Percentiles rank a stretch among this genome's conserved stretches.
Evolutionary conservation across 306 rosid genomes (phyloP).

Genomic region (Dryas alaskensis): DNA sequence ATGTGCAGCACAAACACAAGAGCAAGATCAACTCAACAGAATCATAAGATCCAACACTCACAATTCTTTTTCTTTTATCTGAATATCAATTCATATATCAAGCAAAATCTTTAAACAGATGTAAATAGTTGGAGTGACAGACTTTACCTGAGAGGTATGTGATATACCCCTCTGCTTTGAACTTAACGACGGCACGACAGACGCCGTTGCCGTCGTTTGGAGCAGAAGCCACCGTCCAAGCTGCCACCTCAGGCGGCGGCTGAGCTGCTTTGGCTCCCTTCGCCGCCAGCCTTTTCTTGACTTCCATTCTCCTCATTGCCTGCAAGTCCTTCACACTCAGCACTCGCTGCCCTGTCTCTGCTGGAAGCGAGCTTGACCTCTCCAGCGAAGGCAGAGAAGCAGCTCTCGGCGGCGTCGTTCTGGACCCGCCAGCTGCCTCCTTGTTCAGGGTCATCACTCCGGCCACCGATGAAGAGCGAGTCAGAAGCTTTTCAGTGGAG

Average conservation of each 20-base stretch:
- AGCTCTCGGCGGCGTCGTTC: neutral
- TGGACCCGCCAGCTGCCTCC: neutral
- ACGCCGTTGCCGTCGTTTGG: slow-evolving; percentile 19
- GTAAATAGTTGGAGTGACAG: too few relatives aligned
- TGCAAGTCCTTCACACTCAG: slow-evolving; percentile 26
- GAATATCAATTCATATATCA: neutral
- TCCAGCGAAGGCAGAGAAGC: slow-evolving; percentile 25
- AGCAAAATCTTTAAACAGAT: neutral
- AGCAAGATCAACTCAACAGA: too few relatives aligned
- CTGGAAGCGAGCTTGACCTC: slow-evolving; percentile 38
- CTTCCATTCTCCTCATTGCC: slow-evolving; percentile 29
- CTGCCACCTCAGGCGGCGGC: neutral
- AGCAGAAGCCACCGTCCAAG: slow-evolving; percentile 26
- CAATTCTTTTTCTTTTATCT: too few relatives aligned
- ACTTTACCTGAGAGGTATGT: too few relatives aligned
- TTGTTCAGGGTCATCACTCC: slow-evolving; percentile 1
- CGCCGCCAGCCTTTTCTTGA: slow-evolving; percentile 27
- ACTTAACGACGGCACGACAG: slow-evolving; percentile 28
- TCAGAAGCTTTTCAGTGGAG: slow-evolving; percentile 10
- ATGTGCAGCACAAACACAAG: neutral
- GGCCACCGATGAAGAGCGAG: slow-evolving; percentile 29
- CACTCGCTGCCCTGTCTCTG: slow-evolving; percentile 13
- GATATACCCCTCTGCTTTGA: slow-evolving; percentile 14
- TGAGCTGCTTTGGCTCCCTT: neutral
- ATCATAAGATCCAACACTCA: neutral